phyloP scores from a whole-genome alignment of 1,139 yeast species.

The Protomyces gravidus region DNA sequence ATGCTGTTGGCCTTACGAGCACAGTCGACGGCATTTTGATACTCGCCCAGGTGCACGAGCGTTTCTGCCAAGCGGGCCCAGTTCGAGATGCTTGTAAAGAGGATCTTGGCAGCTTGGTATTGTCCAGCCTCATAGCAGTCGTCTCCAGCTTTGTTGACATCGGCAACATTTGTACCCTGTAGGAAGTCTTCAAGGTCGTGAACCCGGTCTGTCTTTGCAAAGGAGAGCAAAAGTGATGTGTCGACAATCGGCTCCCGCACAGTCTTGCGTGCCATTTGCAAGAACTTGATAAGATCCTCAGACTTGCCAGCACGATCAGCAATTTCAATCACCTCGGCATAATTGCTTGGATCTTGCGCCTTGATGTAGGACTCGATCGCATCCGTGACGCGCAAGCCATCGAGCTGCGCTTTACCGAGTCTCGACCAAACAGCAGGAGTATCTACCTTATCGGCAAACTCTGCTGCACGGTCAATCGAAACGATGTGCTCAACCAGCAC shows the following conservation, averaged over 20 bases:
- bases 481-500: conserved; percentile 88
- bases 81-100: conserved; percentile 81
- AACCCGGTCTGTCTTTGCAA: conserved; percentile 72
- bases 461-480: conserved; percentile 92
- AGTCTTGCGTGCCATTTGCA: conserved; percentile 90
- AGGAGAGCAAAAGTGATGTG: conserved; percentile 82
- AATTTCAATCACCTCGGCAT: conserved; percentile 86
- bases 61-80: conserved; percentile 95
- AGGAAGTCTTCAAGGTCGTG: conserved; percentile 80
- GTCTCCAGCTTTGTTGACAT: conserved; percentile 87
- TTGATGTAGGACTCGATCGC: conserved; percentile 70
- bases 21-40: conserved; percentile 96
- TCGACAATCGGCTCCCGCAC: conserved; percentile 89
- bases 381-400: conserved; percentile 87
- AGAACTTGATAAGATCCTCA: conserved; percentile 81
- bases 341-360: conserved; percentile 88
- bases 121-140: conserved; percentile 74
- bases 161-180: conserved; percentile 86
- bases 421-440: conserved; percentile 88
- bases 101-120: conserved; percentile 87
- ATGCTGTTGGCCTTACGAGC: conserved; percentile 97
- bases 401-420: conserved; percentile 92
- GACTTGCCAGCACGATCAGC: conserved; percentile 95
- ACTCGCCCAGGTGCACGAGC: conserved; percentile 82
- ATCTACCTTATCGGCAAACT: conserved; percentile 86